Percentiles rank a stretch among this genome's conserved stretches.
phyloP scores from a whole-genome alignment of 805 yeast genomes.

The Hyphopichia homilentoma region DNA sequence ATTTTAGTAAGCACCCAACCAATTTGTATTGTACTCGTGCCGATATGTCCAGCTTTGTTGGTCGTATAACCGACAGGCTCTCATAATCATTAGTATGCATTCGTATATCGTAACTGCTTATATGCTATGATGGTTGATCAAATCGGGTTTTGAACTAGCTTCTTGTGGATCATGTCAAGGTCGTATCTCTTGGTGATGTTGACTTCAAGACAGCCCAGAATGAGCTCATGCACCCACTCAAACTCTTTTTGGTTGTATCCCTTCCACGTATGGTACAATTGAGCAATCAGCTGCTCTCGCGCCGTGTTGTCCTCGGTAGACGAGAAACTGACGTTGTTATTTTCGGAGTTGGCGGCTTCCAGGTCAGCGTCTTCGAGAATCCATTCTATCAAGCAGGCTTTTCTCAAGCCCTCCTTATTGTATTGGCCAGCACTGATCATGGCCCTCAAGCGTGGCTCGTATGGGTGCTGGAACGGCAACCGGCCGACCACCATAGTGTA shows the following conservation, averaged over 20 bases:
- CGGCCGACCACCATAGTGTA: constrained; percentile 71
- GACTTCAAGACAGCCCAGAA: constrained; percentile 52
- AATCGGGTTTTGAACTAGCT: neutral
- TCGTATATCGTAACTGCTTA: too few species aligned
- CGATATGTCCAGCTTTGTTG: too few species aligned
- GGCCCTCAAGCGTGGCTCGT: constrained; percentile 73
- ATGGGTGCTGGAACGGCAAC: constrained; percentile 81
- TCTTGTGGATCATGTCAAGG: constrained; percentile 32
- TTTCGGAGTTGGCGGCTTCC: constrained; percentile 6
- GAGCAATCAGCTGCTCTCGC: constrained; percentile 12
- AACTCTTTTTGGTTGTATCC: constrained; percentile 16
- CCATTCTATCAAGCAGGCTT: constrained; percentile 35
- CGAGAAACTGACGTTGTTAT: constrained; percentile 3
- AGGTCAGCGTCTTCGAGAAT: constrained; percentile 16
- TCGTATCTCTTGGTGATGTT: constrained; percentile 52
- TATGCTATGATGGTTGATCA: too few species aligned
- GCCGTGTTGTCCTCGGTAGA: constrained; percentile 15
- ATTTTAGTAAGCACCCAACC: too few species aligned
- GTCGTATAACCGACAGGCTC: too few species aligned
- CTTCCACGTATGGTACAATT: constrained; percentile 16
- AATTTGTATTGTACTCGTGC: too few species aligned
- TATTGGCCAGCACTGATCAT: constrained; percentile 67
- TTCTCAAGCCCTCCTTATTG: constrained; percentile 43
- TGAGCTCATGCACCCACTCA: constrained; percentile 29
- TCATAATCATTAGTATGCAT: too few species aligned